Conservation (phyloP, 306 rosid genomes). For the Gastrolobium villosum region DNA sequence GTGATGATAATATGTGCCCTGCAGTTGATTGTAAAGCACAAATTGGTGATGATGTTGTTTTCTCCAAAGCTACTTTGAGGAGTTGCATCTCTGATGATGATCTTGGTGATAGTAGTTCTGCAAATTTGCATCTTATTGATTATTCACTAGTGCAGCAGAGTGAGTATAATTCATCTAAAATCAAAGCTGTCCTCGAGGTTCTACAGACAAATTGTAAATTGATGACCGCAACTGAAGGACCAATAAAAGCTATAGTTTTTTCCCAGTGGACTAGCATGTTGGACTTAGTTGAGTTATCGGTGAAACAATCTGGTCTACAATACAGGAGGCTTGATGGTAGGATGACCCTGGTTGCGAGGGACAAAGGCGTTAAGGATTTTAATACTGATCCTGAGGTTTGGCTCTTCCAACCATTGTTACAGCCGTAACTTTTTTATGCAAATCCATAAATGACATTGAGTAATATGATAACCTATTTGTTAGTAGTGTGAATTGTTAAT, state of each 20-base stretch:
- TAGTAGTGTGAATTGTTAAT: conserved; percentile 11
- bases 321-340: conserved; percentile 97
- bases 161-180: conserved; percentile 85
- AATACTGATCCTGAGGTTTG: conserved; percentile 85
- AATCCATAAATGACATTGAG: conserved; percentile 15
- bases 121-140: conserved; percentile 54
- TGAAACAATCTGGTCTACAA: conserved; percentile 56
- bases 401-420: conserved; percentile 48
- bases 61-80: conserved; percentile 83
- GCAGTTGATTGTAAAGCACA: conserved; percentile 75
- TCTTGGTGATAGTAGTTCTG: conserved; percentile 57
- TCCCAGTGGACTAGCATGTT: conserved; percentile 99
- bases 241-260: conserved; percentile 80
- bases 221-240: conserved; percentile 57
- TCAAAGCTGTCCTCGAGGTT: conserved; percentile 87
- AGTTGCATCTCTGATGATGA: conserved; percentile 77
- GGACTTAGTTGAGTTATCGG: conserved; percentile 79
- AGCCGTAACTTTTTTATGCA: conserved; percentile 27
- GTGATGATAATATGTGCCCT: conserved; percentile 87
- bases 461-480: conserved; percentile 24
- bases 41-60: conserved; percentile 73
- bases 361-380: conserved; percentile 90
- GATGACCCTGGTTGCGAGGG: conserved; percentile 84
- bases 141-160: conserved; percentile 66
- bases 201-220: conserved; percentile 61